Evolutionary conservation across 2,329 filamentous ascomycete genomes (phyloP).

Genomic region (Phialophora expanda): DNA sequence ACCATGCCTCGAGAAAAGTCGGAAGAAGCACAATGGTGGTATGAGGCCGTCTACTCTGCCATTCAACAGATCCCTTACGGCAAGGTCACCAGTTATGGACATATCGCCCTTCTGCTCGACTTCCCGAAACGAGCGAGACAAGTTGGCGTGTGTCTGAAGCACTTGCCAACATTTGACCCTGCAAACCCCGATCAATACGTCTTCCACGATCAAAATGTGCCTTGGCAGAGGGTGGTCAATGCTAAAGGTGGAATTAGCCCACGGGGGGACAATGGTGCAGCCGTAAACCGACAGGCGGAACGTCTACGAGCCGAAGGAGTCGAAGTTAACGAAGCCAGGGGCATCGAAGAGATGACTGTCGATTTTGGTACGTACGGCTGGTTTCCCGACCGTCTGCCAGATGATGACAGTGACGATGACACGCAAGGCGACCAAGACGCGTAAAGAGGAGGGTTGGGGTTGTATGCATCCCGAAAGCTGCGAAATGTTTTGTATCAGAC

Average conservation of each 20-base stretch:
- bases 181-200: slow-evolving; percentile 51
- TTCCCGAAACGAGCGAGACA: slow-evolving; percentile 75
- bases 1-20: slow-evolving; percentile 50
- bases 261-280: slow-evolving; percentile 51
- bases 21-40: slow-evolving; percentile 57
- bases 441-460: slow-evolving; percentile 1
- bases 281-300: slow-evolving; percentile 50
- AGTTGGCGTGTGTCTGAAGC: slow-evolving; percentile 87
- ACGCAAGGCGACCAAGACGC: slow-evolving; percentile 9
- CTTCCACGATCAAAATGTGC: slow-evolving; percentile 79
- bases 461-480: neutral
- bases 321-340: slow-evolving; percentile 46
- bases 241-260: slow-evolving; percentile 84
- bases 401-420: slow-evolving; percentile 42
- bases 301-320: slow-evolving; percentile 51
- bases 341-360: slow-evolving; percentile 52
- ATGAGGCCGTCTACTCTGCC: slow-evolving; percentile 74
- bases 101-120: slow-evolving; percentile 66
- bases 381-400: slow-evolving; percentile 58
- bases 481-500: neutral
- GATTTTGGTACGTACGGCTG: slow-evolving; percentile 53
- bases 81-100: slow-evolving; percentile 84
- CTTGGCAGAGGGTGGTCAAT: slow-evolving; percentile 94
- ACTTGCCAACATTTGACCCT: slow-evolving; percentile 66
- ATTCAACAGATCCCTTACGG: slow-evolving; percentile 84